phyloP scores from a whole-genome alignment of 1,139 yeast genomes.

The Candida tetrigidarum region DNA sequence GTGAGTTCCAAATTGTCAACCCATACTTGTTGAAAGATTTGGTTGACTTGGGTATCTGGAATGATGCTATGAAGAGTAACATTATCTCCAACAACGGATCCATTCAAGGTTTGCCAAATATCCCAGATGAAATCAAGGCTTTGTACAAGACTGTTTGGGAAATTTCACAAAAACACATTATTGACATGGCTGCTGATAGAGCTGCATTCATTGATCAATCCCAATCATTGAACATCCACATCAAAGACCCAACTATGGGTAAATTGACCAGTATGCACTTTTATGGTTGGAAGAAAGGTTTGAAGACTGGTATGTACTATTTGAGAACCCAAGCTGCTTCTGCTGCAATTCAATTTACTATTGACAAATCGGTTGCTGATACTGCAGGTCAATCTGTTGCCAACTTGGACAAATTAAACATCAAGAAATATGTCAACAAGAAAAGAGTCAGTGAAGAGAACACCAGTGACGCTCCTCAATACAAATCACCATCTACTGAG shows the following conservation, averaged over 20 bases:
- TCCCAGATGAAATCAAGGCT: slow-evolving; percentile 55
- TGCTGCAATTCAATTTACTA: slow-evolving; percentile 64
- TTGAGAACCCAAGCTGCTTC: slow-evolving; percentile 67
- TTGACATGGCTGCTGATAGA: slow-evolving; percentile 66
- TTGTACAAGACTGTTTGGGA: slow-evolving; percentile 67
- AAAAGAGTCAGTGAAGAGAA: slow-evolving; percentile 19
- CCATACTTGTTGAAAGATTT: slow-evolving; percentile 58
- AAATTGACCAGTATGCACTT: slow-evolving; percentile 63
- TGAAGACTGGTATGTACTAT: slow-evolving; percentile 68
- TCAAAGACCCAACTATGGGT: slow-evolving; percentile 60
- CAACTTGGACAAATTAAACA: slow-evolving; percentile 55
- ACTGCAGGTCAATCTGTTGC: slow-evolving; percentile 58
- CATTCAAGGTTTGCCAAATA: slow-evolving; percentile 51
- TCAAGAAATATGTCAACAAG: slow-evolving; percentile 53
- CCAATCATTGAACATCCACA: slow-evolving; percentile 60
- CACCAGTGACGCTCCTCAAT: slow-evolving; percentile 31
- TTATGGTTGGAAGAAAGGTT: slow-evolving; percentile 66
- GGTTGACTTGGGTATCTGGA: slow-evolving; percentile 60
- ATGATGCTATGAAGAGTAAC: slow-evolving; percentile 53
- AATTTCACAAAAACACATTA: slow-evolving; percentile 56
- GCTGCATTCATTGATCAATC: slow-evolving; percentile 64
- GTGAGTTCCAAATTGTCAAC: slow-evolving; percentile 65
- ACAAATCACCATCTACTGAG: slow-evolving; percentile 46
- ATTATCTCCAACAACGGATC: slow-evolving; percentile 60
- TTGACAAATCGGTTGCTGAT: slow-evolving; percentile 43